These are phyloP conservation scores for Taphrina wiesneri DNA, from an alignment of 1,139 yeast species.

Conservation along the genomic window DNA sequence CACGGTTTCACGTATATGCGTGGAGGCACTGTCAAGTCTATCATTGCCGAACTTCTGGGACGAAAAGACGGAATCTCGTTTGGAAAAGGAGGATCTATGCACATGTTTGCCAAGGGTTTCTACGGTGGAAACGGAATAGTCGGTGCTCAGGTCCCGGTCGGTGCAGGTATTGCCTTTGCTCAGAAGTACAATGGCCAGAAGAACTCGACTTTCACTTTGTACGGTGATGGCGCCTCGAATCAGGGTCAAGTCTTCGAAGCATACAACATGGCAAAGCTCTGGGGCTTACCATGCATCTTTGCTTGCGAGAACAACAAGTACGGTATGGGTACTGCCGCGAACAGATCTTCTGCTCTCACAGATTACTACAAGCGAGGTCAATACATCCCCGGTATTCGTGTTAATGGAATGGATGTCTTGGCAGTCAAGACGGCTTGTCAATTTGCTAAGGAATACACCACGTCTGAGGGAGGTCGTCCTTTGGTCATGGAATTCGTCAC, in stretches of 20 bases:
- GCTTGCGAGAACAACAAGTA: conserved; percentile 98
- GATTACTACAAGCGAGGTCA: conserved; percentile 99
- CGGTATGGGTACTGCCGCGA: conserved; percentile 99
- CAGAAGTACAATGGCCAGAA: conserved; percentile 87
- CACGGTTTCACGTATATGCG: conserved; percentile 94
- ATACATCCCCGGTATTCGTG: conserved; percentile 96
- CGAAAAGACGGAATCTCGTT: conserved; percentile 89
- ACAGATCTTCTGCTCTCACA: conserved; percentile 93
- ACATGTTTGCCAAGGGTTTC: conserved; percentile 92
- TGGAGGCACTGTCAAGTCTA: conserved; percentile 87
- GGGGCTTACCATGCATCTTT: conserved; percentile 92
- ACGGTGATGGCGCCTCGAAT: conserved; percentile 99
- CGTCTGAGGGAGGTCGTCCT: conserved; percentile 85
- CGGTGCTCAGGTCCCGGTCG: conserved; percentile 98
- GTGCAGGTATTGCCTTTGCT: conserved; percentile 96
- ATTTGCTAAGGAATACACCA: conserved; percentile 95
- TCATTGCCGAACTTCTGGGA: conserved; percentile 95
- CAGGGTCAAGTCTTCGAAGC: conserved; percentile 99
- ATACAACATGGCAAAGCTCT: conserved; percentile 97
- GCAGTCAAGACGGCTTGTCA: conserved; percentile 95
- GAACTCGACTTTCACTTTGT: conserved; percentile 80
- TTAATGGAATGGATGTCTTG: conserved; percentile 96
- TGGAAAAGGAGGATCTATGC: conserved; percentile 99
- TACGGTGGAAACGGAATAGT: conserved; percentile 99
- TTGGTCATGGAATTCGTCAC: conserved; percentile 94